A percentile compares a stretch with the other conserved stretches of the same genome.
These are phyloP conservation scores for Mycena amicta DNA, from an alignment of 768 basidiomycete species.

Conservation along the genomic window DNA sequence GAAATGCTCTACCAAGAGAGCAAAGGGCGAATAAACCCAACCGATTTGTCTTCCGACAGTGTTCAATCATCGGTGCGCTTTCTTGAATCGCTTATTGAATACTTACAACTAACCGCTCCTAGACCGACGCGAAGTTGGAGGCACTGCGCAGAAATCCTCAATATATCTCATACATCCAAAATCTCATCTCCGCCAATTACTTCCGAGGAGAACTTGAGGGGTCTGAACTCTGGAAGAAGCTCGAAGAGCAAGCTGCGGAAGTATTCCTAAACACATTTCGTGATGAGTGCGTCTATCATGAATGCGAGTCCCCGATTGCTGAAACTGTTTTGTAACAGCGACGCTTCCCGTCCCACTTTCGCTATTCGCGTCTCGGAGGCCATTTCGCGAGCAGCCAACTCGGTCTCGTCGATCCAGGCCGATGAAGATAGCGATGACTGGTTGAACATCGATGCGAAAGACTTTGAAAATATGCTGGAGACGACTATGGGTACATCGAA, in stretches of 20 bases:
- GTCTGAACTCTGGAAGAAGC: constrained; percentile 71
- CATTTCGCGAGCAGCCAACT: constrained; percentile 43
- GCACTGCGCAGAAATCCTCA: constrained; percentile 66
- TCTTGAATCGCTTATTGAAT: too few species aligned
- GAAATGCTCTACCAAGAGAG: constrained; percentile 95
- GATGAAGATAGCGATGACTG: constrained; percentile 82
- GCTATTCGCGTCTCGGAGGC: constrained; percentile 71
- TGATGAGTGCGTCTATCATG: constrained; percentile 59
- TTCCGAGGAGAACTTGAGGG: constrained; percentile 81
- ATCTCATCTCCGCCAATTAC: constrained; percentile 66
- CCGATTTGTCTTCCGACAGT: constrained; percentile 38
- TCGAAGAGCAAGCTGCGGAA: constrained; percentile 71
- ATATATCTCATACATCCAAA: constrained; percentile 71
- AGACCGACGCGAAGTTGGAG: constrained; percentile 71
- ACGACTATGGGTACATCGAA: constrained; percentile 38
- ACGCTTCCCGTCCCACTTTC: constrained; percentile 73
- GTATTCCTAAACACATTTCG: constrained; percentile 65
- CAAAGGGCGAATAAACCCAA: constrained; percentile 53
- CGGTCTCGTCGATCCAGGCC: constrained; percentile 26
- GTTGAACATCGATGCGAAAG: constrained; percentile 77
- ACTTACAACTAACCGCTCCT: constrained; percentile 10
- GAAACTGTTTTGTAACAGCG: constrained; percentile 34
- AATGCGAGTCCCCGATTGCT: background rate
- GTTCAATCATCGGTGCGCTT: constrained; percentile 54
- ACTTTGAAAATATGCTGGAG: constrained; percentile 76